Evolutionary conservation across 2,329 filamentous ascomycete species (phyloP), one percentile per base, ranked within the genome.

Genomic region (Nannizzia gypsea): DNA sequence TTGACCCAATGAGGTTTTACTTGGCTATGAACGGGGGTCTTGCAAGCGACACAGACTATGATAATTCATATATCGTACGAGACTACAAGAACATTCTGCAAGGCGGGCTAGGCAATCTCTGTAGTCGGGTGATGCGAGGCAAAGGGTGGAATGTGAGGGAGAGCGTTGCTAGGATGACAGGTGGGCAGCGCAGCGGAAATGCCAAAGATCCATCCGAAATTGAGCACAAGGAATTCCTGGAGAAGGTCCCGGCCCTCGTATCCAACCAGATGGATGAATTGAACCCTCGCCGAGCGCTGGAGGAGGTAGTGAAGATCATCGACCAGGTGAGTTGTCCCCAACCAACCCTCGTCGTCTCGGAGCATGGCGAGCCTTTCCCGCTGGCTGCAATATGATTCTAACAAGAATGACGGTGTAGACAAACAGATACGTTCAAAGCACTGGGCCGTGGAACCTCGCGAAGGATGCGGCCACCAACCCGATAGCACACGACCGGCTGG

Each of bases 1-100:
- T 90, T 3, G 95, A 99, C 71, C 81, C 85, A 0, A 84, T 99
- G 80, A 86, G 93, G 8, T 97, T 88, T 74, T 99, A 92, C 72
- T 82, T 99, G 64, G 83, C 90, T 64, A 83, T 87, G 63, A 86
- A 91, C 63, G 91, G 90, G 46, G 88, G 85, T 22, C 83, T 96
- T 36, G 76, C 76, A 13, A 78, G 88, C 60, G 93, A 99, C 70
- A 82, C 89, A 31, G 85, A 90, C 71, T 99, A 97, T 69, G 86
- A 86, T 63, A 99, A 97, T 70, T 74, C 80, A 13, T 79, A 82
- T 61, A 87, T 99, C 63, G 83, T 87, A 50, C 78, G 82, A 13
- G 80, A 84, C 61, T 96, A 97, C 73, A 87, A 87, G 69, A 93
- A 90, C 68, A 80, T 85, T 31, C 78, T 99, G 28, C 85, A 89